Base-by-base conservation (phyloP, 352 stramenopile genomes). In the Globisporangium iwayamae region DNA sequence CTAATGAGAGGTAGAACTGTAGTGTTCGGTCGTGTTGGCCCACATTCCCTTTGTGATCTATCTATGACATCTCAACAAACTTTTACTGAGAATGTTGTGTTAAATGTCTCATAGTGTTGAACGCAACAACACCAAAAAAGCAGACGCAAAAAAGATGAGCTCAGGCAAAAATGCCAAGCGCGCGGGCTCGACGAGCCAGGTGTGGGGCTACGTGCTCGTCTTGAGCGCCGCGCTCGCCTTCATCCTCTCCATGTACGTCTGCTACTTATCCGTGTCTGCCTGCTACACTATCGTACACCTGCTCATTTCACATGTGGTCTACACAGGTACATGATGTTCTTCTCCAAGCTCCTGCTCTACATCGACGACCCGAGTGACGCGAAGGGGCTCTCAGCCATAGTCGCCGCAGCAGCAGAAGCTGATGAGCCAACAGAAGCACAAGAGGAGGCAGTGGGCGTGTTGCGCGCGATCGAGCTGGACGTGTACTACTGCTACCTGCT, bases 401-500 rank as follows among this genome's bases (percentile, higher is more conserved):
- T 13, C 14, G 43, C 20, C 14, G 25, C 58, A 60, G 18, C 16
- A 9, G 14, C 11, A 20, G 30, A 25, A 9, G 25, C 3, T 14
- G n/a, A 13, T 38, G 32, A 22, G 60, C 59, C 16, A 25, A 4
- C 8, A 62, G 36, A 16, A 41, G 2, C 11, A 62, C 41, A 16
- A 47, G 2, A 11, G 56, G 28, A 53, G 13, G 62, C 48, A 5
- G 22, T 22, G 30, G 71, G 69, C 36, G 32, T 88, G 0, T 60
- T 93, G 57, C 22, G 69, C 10, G 67, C 74, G 30, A 62, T 93
- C 18, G 79, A 88, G 62, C 60, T 66, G 25, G 85, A 93, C 67
- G 72, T 88, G 43, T 91, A 91, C 73, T 93, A 92, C 69, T 90
- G 83, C 62, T 94, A 86, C 62, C 60, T 94, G 41, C 50, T 92